A percentile compares a stretch with the other conserved stretches of the same genome.
Evolutionary conservation across 176 grass and related monocot species (phyloP).

Genomic region (Ananas comosus): DNA sequence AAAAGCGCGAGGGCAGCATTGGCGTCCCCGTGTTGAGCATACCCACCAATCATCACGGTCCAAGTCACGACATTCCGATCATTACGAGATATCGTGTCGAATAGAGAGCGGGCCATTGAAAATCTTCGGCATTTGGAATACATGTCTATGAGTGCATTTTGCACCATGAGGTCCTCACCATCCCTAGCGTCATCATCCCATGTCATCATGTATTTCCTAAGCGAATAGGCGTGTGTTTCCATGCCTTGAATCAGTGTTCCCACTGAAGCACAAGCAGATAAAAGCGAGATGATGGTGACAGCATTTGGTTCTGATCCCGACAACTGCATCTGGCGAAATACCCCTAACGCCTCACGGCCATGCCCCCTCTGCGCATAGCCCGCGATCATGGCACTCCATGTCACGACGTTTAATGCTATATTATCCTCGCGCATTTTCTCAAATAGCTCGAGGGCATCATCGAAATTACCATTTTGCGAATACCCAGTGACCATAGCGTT

Average conservation of each 20-base stretch:
- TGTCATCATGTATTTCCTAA: slow-evolving; percentile 54
- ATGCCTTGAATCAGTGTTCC: slow-evolving; percentile 58
- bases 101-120: slow-evolving; percentile 42
- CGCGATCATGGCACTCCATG: slow-evolving; percentile 72
- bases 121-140: slow-evolving; percentile 85
- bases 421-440: slow-evolving; percentile 52
- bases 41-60: slow-evolving; percentile 93
- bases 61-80: slow-evolving; percentile 71
- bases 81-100: slow-evolving; percentile 43
- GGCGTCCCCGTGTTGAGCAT: slow-evolving; percentile 67
- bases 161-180: slow-evolving; percentile 56
- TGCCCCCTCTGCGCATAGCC: slow-evolving; percentile 74
- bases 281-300: slow-evolving; percentile 66
- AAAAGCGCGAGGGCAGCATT: slow-evolving; percentile 65
- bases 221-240: slow-evolving; percentile 71
- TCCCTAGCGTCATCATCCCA: slow-evolving; percentile 26
- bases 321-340: slow-evolving; percentile 59
- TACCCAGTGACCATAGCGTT: slow-evolving; percentile 69
- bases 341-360: slow-evolving; percentile 44
- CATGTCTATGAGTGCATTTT: slow-evolving; percentile 84
- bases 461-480: slow-evolving; percentile 71
- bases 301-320: slow-evolving; percentile 56
- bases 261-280: slow-evolving; percentile 70
- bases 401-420: slow-evolving; percentile 52
- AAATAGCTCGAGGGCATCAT: slow-evolving; percentile 52